Conservation (phyloP, 805 yeast genomes). For the Candida insectorum region DNA sequence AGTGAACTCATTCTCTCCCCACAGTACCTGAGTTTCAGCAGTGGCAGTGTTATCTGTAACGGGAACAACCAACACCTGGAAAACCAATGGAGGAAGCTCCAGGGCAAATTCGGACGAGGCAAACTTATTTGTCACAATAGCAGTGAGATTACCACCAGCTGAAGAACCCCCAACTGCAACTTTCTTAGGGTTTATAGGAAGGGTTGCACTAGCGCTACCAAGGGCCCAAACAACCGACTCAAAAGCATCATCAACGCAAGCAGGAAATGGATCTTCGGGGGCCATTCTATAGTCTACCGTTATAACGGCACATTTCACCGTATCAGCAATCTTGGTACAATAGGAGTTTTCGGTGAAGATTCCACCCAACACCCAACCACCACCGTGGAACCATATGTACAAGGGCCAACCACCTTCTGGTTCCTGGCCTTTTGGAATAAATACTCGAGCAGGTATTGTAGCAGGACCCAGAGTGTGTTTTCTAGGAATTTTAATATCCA, state of each 20-base stretch:
- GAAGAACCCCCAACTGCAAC: slow-evolving; percentile 46
- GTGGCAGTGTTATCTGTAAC: slow-evolving; percentile 43
- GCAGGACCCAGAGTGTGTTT: slow-evolving; percentile 19
- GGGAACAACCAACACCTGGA: slow-evolving; percentile 43
- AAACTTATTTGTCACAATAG: slow-evolving; percentile 32
- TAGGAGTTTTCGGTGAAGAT: slow-evolving; percentile 39
- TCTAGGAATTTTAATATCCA: slow-evolving; percentile 31
- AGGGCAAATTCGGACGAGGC: slow-evolving; percentile 20
- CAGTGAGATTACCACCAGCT: slow-evolving; percentile 42
- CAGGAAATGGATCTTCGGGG: slow-evolving; percentile 49
- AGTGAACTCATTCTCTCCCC: slow-evolving; percentile 36
- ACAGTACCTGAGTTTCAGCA: slow-evolving; percentile 29
- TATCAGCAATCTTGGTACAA: slow-evolving; percentile 38
- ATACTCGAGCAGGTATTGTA: slow-evolving; percentile 30
- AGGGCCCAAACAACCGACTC: slow-evolving; percentile 30
- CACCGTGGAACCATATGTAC: slow-evolving; percentile 41
- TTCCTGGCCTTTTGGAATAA: slow-evolving; percentile 29
- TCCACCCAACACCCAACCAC: slow-evolving; percentile 44
- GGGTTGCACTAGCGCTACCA: slow-evolving; percentile 14
- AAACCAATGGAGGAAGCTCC: slow-evolving; percentile 28
- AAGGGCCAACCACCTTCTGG: slow-evolving; percentile 38
- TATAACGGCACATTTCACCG: slow-evolving; percentile 36
- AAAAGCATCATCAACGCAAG: slow-evolving; percentile 44
- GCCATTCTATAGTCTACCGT: slow-evolving; percentile 50
- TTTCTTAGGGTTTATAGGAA: slow-evolving; percentile 26